Evolutionary conservation across 257 asterid genomes (phyloP).

Genomic region (Fraxinus excelsior): DNA sequence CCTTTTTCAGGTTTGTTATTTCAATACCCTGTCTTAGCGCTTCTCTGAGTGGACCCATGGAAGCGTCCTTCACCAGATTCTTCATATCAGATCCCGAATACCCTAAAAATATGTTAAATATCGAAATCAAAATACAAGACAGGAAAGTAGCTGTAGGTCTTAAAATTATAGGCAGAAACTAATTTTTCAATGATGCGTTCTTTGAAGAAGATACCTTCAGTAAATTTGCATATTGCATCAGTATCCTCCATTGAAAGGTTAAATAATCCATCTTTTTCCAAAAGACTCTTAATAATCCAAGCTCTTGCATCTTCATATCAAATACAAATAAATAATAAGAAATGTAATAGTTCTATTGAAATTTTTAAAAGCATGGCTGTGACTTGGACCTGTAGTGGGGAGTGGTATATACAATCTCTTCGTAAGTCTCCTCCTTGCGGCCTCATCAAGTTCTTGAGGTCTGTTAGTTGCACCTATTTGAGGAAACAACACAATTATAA

Average conservation of each 20-base stretch:
- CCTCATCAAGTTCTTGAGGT: conserved; percentile 99
- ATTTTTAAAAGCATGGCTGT: neutral
- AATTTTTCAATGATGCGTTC: conserved; percentile 18
- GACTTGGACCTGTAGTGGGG: conserved; percentile 81
- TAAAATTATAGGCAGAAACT: conserved; percentile 18
- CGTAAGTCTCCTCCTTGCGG: conserved; percentile 97
- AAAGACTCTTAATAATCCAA: conserved; percentile 82
- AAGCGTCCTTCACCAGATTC: conserved; percentile 97
- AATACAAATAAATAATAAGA: conserved; percentile 21
- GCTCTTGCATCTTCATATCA: conserved; percentile 82
- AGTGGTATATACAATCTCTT: conserved; percentile 96
- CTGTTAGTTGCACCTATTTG: conserved; percentile 94
- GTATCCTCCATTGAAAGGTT: conserved; percentile 72
- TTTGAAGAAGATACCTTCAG: conserved; percentile 59
- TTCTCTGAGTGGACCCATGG: conserved; percentile 97
- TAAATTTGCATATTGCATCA: conserved; percentile 69
- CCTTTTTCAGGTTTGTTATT: conserved; percentile 83
- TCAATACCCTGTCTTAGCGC: conserved; percentile 79
- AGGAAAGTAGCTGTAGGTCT: conserved; percentile 16
- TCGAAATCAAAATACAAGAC: neutral
- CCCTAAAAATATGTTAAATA: conserved; percentile 45
- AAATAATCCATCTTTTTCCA: conserved; percentile 88
- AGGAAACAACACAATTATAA: conserved; percentile 17
- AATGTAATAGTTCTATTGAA: conserved; percentile 15
- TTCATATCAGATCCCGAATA: conserved; percentile 99